Evolutionary conservation across 2,329 filamentous ascomycete genomes (phyloP), one percentile per base, ranked within the genome.

Genomic region (Sporothrix dimorphospora): DNA sequence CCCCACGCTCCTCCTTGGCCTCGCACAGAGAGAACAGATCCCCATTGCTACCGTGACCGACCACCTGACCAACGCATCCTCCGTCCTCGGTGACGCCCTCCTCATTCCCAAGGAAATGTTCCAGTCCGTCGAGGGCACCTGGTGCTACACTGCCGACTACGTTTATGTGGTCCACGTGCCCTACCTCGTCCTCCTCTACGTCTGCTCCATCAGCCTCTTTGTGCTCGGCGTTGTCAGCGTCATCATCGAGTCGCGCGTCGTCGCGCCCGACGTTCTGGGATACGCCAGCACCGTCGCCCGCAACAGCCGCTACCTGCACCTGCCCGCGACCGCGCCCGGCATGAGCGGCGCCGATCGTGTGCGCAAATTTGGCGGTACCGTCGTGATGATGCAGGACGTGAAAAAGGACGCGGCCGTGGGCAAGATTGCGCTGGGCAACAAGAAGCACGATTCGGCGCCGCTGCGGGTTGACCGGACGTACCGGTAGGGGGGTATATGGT

Each of bases 371-470:
- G 74, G 74, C 38, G 69, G 69, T n/a, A 68, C 71, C 1, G 71
- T 71, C n/a, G 66, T 71, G 14, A 74, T 74, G 74, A 75, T 75
- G 72, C 72, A 75, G 57, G 75, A 76, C 42, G 74, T 74, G 12
- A 73, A 75, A 47, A 49, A 49, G 38, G 66, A 72, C 9, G 68
- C 69, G 14, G 61, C 71, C 5, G 73, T 75, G 4, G 73, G 72
- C 27, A 72, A 72, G 72, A 75, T 75, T 71, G 73, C 72, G 38
- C 68, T 75, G 57, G 73, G 73, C 0, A 63, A 73, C 63, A 72
- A 73, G 71, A 70, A 72, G 67, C 71, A 73, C 27, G 61, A 72
- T 7, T 72, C 72, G 12, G 70, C 72, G 71, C 61, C 49, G 53
- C 40, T 73, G 40, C 70, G 72, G 9, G 40, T 68, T 11, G 73